Conservation (phyloP, 176 grass and related monocot genomes). For the Elymus sibiricus region DNA sequence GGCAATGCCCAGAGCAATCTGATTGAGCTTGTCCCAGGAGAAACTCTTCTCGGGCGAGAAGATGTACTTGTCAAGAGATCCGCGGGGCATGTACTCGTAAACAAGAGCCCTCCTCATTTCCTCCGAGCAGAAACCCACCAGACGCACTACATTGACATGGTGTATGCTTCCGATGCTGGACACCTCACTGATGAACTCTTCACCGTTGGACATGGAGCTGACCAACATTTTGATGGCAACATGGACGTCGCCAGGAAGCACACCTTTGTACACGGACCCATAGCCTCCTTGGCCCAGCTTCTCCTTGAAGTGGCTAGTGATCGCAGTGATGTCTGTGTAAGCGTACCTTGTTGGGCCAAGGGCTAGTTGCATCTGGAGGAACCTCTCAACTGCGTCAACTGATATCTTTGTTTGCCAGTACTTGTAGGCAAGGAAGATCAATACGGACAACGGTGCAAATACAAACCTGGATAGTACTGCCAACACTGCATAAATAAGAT, state of each 20-base stretch:
- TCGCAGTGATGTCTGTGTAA: slow-evolving; percentile 2
- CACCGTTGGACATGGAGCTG: not conserved
- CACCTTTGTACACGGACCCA: not conserved
- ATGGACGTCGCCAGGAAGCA: not conserved
- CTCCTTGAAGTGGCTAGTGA: not conserved
- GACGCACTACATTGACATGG: not conserved
- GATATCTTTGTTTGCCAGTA: not conserved
- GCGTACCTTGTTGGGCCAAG: not conserved
- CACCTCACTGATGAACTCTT: slow-evolving; percentile 4
- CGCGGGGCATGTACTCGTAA: not conserved
- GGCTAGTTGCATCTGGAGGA: not conserved
- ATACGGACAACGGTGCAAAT: not conserved
- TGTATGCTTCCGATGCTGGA: slow-evolving; percentile 2
- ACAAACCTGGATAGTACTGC: not conserved
- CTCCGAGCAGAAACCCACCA: not conserved
- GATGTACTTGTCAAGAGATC: not conserved
- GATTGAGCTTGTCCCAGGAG: slow-evolving; percentile 8
- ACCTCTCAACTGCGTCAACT: not conserved
- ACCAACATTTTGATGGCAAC: not conserved
- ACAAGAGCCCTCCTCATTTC: slow-evolving; percentile 10
- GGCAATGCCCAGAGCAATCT: not conserved
- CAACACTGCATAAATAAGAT: not conserved
- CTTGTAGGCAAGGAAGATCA: not conserved
- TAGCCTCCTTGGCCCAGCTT: slow-evolving; percentile 8
- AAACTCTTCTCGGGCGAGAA: not conserved